A percentile compares a stretch with the other conserved stretches of the same genome.
These are phyloP conservation scores for Adansonia digitata DNA, from an alignment of 345 rosid genomes.

Conservation along the genomic window DNA sequence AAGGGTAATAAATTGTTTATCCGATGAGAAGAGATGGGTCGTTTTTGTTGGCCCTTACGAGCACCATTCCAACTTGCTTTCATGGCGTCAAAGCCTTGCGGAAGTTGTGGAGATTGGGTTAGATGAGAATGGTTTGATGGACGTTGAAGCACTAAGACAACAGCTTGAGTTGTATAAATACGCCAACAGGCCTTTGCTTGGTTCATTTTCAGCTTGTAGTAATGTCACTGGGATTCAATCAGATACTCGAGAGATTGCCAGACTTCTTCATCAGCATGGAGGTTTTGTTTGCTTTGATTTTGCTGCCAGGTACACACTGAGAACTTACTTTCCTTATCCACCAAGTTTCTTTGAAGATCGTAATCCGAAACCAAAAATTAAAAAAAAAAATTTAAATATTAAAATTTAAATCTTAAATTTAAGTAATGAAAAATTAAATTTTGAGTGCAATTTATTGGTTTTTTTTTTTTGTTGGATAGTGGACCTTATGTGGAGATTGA, in stretches of 20 bases:
- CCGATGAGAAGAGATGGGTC: constrained; percentile 44
- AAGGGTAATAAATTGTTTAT: constrained; percentile 24
- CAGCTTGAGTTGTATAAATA: constrained; percentile 23
- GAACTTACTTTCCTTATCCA: too few species aligned
- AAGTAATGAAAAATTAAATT: too few species aligned
- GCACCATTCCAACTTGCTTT: constrained; percentile 63
- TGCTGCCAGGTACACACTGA: constrained; percentile 43
- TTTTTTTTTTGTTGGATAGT: constrained; percentile 5
- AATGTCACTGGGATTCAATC: constrained; percentile 46
- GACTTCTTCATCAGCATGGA: constrained; percentile 41
- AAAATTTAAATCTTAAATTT: too few species aligned
- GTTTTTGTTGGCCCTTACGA: constrained; percentile 62
- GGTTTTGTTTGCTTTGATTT: constrained; percentile 59
- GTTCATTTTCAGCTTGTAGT: constrained; percentile 63
- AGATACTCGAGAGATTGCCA: constrained; percentile 43
- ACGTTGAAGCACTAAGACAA: constrained; percentile 26
- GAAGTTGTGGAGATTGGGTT: constrained; percentile 52
- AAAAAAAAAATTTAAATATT: too few species aligned
- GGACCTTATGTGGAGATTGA: constrained; percentile 52
- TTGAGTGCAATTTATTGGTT: too few species aligned
- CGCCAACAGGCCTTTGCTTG: constrained; percentile 41
- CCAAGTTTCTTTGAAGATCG: too few species aligned
- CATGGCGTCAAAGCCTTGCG: constrained; percentile 61
- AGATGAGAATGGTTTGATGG: constrained; percentile 30
- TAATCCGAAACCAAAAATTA: too few species aligned